phyloP scores from a whole-genome alignment of 140 eudicot genomes.

The Senecio squalidus region DNA sequence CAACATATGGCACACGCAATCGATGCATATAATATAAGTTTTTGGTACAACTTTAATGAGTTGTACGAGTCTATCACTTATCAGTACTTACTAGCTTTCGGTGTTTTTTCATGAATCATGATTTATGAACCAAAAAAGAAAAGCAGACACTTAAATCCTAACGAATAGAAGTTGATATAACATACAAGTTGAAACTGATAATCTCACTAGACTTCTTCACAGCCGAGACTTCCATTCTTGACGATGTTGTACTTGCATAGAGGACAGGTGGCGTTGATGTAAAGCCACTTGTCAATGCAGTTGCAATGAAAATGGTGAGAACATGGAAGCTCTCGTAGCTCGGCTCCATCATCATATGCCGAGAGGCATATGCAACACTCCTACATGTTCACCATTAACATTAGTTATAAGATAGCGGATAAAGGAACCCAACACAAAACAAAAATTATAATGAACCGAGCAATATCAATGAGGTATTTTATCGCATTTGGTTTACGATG shows the following conservation, averaged over 20 bases:
- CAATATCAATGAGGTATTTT: background rate
- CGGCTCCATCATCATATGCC: conserved; percentile 77
- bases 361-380: conserved; percentile 88
- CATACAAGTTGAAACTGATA: conserved; percentile 17
- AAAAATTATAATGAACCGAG: background rate
- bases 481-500: background rate
- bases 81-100: background rate
- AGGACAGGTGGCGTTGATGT: conserved; percentile 80
- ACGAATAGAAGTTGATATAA: conserved; percentile 12
- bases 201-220: conserved; percentile 41
- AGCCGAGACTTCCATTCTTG: conserved; percentile 42
- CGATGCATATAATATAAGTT: conserved; percentile 7
- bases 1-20: conserved; percentile 5
- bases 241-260: conserved; percentile 83
- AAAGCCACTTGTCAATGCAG: conserved; percentile 92
- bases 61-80: background rate
- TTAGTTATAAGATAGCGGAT: background rate
- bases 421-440: background rate
- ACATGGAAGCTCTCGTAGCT: conserved; percentile 86
- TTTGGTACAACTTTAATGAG: conserved; percentile 13
- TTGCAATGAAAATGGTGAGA: conserved; percentile 80
- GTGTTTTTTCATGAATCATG: conserved; percentile 20
- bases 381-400: conserved; percentile 38
- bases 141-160: conserved; percentile 7
- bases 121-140: conserved; percentile 15